Conservation (phyloP, 2,329 filamentous ascomycete genomes). For the Diaporthe longicolla region DNA sequence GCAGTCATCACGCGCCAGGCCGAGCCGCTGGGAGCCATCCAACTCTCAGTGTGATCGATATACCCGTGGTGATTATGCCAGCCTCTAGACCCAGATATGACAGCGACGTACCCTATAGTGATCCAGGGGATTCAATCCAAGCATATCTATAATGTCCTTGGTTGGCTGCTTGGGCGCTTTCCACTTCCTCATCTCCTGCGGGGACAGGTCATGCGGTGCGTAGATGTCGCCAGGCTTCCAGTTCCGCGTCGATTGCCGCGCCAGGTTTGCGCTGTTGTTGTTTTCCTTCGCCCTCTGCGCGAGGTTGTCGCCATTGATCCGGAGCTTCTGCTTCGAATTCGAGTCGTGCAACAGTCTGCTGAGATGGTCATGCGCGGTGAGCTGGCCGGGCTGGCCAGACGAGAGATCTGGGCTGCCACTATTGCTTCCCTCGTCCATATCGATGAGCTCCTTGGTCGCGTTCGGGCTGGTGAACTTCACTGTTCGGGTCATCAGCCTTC, state of each 20-base stretch:
- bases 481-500: conserved; percentile 21
- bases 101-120: conserved; percentile 82
- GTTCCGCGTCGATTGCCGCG: conserved; percentile 75
- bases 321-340: conserved; percentile 34
- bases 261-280: conserved; percentile 65
- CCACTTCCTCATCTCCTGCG: conserved; percentile 87
- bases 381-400: background rate
- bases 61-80: background rate
- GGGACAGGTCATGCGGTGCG: conserved; percentile 87
- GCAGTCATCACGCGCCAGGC: background rate
- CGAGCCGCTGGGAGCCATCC: background rate
- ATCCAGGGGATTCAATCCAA: conserved; percentile 84
- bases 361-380: conserved; percentile 7
- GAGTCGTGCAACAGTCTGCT: conserved; percentile 9
- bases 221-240: conserved; percentile 90
- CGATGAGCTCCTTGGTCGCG: conserved; percentile 34
- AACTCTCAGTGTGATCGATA: background rate
- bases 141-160: conserved; percentile 82
- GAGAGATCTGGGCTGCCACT: conserved; percentile 39
- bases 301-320: conserved; percentile 50
- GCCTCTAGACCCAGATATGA: conserved; percentile 6
- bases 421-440: conserved; percentile 42
- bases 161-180: conserved; percentile 67
- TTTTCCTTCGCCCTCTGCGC: conserved; percentile 56
- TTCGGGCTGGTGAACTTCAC: conserved; percentile 26